Evolutionary conservation across 2,329 filamentous ascomycete species (phyloP), one percentile per base, ranked within the genome.

Genomic region (Penicillium sp.): DNA sequence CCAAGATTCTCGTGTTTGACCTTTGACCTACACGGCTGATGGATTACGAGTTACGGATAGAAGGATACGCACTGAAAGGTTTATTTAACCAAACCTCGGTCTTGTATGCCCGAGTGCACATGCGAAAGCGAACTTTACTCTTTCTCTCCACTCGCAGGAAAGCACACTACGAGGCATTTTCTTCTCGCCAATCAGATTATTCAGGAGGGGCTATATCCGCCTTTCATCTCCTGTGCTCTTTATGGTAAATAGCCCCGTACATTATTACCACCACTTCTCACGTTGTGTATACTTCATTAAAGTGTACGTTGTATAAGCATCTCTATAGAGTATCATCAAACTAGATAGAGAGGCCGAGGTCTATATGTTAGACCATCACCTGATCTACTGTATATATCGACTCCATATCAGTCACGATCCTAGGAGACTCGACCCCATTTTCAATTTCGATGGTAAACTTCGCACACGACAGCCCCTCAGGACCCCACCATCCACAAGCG

Each of bases 81-180:
- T 31, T 31, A 14, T 11, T 31, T 21, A 11, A 42, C 19, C 19
- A 42, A 42, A 22, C 39, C 39, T 42, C 39, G 39, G 39, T 13
- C 19, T 4, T 42, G 2, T 13, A 42, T 22, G 14, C 19, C 35
- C n/a, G 35, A 39, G 11, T 33, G 35, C 39, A 43, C 35, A 52
- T 52, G 35, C 35, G 24, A 10, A 31, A n/a, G 10, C 27, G 26
- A 19, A 44, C 35, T 39, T 10, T 19, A 39, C 35, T 39, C 35
- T 39, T 4, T 19, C 35, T 33, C 13, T 33, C 31, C 31, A 31
- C 29, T 31, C 11, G 31, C 31, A 14, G 4, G 1, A 31, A 31
- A 31, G 39, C 14, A 42, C 35, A 61, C 51, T 64, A 64, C 60
- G 62, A 62, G 62, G 62, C 57, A 64, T 64, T 64, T 64, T 49